These are phyloP conservation scores for Pleurotus ostreatus DNA, from an alignment of 768 basidiomycete genomes.

Conservation along the genomic window DNA sequence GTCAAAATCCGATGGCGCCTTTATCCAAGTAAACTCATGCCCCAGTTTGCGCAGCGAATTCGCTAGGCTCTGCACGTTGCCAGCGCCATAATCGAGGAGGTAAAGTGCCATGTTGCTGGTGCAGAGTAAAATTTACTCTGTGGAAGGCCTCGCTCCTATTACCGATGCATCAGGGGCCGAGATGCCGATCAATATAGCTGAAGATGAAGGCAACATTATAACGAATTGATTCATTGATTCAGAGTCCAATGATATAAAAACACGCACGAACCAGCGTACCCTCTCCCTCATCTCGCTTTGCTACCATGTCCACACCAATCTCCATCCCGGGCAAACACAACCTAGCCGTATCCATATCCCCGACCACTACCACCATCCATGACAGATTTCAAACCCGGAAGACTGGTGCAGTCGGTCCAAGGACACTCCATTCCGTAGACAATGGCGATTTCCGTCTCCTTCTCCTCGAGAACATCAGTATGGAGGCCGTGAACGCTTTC, in stretches of 20 bases:
- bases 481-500: constrained; percentile 81
- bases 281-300: neutral
- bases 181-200: neutral
- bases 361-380: constrained; percentile 38
- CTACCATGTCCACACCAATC: constrained; percentile 46
- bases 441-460: constrained; percentile 80
- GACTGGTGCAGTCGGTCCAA: constrained; percentile 46
- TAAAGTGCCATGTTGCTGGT: constrained; percentile 48
- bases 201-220: too few species aligned
- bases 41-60: constrained; percentile 87
- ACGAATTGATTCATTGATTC: neutral
- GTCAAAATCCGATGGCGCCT: constrained; percentile 73
- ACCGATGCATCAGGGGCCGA: neutral
- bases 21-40: constrained; percentile 86
- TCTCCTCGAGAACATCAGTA: constrained; percentile 92
- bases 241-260: neutral
- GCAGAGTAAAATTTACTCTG: constrained; percentile 7
- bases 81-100: constrained; percentile 95
- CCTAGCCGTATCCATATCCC: constrained; percentile 51
- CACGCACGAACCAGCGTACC: neutral
- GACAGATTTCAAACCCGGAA: constrained; percentile 35
- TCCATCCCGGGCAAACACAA: constrained; percentile 32
- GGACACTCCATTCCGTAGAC: constrained; percentile 76
- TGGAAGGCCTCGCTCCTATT: neutral
- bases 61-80: constrained; percentile 90